Evolutionary conservation across 805 yeast species (phyloP), one percentile per base, ranked within the genome.

Genomic region (Hanseniaspora lindneri): DNA sequence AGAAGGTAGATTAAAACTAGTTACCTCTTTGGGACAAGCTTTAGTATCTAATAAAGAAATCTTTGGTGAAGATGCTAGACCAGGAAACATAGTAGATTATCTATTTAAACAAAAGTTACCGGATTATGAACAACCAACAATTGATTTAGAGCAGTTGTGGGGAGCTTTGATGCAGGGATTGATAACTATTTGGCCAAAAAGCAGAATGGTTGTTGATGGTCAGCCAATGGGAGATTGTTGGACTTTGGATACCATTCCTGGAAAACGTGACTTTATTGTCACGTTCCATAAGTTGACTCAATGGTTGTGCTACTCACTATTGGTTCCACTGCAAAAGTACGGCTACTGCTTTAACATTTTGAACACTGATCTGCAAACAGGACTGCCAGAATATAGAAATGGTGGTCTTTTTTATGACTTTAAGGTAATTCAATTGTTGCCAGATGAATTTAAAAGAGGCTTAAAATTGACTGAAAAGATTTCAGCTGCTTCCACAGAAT

Each of bases 211-310:
- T 39, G 58, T 77, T 14, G 66, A 72, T 21, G 80, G 77, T 2
- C 60, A 66, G 14, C 63, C 76, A 3, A 63, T 79, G 19, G 83
- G 84, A 11, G 84, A 79, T 60, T 77, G 80, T 6, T 79, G 83
- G 83, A 61, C 62, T 36, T 64, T 72, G 24, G 56, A 68, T 32
- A 66, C 67, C 21, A 66, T 66, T 21, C 39, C 57, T 6, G 16
- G 28, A 17, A 39, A 49, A 29, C 47, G 54, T n/a, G 72, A 67
- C 33, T 37, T 49, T 2, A 70, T 77, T 41, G 75, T 75, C 16
- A 77, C 83, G 2, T 78, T 78, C 60, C 83, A 78, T 55, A 78
- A 79, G 51, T 65, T 79, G 33, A 76, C 81, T 0, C 84, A 78
- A 59, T 78, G 83, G 83, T 63, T 78, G 9, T 72, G 80, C 19